Conservation (phyloP, 805 yeast genomes). For the Barnettozyma sucrosica region DNA sequence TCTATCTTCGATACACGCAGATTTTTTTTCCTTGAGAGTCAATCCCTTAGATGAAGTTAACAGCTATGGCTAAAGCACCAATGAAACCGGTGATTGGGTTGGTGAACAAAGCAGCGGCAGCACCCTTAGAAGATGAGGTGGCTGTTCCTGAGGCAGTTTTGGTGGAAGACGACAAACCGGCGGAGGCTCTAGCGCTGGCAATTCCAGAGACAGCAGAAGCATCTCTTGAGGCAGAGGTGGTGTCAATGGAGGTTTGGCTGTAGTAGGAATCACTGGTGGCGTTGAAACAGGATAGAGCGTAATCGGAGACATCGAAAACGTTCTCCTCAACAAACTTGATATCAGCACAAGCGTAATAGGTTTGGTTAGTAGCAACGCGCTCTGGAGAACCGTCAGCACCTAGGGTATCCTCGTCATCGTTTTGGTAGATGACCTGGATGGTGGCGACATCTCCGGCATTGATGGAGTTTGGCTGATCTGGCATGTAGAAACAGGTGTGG, state of each 20-base stretch:
- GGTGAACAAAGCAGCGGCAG: conserved; percentile 13
- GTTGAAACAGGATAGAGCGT: conserved; percentile 36
- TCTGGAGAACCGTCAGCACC: conserved; percentile 27
- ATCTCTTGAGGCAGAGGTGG: conserved; percentile 22
- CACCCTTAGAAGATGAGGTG: conserved; percentile 14
- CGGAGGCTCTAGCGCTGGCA: conserved; percentile 17
- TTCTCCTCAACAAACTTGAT: conserved; percentile 37
- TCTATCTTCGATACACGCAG: background rate
- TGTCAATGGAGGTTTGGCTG: conserved; percentile 26
- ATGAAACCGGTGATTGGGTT: conserved; percentile 20
- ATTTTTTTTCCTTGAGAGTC: background rate
- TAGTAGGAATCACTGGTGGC: conserved; percentile 36
- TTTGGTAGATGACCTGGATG: conserved; percentile 36
- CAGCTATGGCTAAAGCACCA: conserved; percentile 21
- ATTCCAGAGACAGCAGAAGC: conserved; percentile 14
- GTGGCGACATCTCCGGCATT: conserved; percentile 38
- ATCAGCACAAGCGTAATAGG: conserved; percentile 43
- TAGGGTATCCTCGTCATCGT: conserved; percentile 27
- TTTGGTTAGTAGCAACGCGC: conserved; percentile 33
- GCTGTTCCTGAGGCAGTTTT: conserved; percentile 13
- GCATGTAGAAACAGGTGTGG: conserved; percentile 41
- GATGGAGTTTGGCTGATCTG: conserved; percentile 35
- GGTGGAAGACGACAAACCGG: conserved; percentile 16
- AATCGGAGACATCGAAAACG: conserved; percentile 31
- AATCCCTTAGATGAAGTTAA: conserved; percentile 14